A percentile compares a stretch with the other conserved stretches of the same genome.
These are phyloP conservation scores for Tolypocladium sp. DNA, from an alignment of 2,329 filamentous ascomycete genomes.

Conservation along the genomic window DNA sequence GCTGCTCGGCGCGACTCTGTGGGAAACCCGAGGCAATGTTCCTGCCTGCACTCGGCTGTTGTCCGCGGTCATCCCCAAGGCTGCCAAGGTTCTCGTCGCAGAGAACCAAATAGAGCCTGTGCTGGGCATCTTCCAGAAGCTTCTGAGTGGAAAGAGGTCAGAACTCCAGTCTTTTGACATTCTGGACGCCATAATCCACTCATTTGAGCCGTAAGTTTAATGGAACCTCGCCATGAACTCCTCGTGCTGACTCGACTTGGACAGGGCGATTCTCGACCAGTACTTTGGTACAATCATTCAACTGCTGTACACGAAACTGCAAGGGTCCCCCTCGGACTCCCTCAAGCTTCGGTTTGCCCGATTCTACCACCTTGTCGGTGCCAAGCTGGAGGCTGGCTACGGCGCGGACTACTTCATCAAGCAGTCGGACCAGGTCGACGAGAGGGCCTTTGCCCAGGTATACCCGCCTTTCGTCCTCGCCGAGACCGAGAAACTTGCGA, in stretches of 20 bases:
- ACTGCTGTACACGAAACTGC: slow-evolving; percentile 69
- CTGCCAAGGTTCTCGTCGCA: slow-evolving; percentile 60
- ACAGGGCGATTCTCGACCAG: slow-evolving; percentile 54
- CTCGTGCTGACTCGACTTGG: background rate
- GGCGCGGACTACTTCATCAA: slow-evolving; percentile 88
- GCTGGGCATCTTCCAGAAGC: slow-evolving; percentile 91
- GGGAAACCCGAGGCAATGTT: slow-evolving; percentile 89
- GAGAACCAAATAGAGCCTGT: slow-evolving; percentile 80
- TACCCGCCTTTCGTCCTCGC: slow-evolving; percentile 83
- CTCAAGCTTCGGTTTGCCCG: slow-evolving; percentile 82
- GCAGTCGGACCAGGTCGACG: slow-evolving; percentile 73
- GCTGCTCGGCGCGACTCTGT: slow-evolving; percentile 71
- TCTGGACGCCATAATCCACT: slow-evolving; percentile 67
- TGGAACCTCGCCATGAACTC: background rate
- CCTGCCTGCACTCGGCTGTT: slow-evolving; percentile 83
- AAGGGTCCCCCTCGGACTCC: slow-evolving; percentile 62
- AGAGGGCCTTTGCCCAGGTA: slow-evolving; percentile 70
- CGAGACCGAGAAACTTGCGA: slow-evolving; percentile 78
- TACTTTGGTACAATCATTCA: slow-evolving; percentile 76
- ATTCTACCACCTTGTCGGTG: slow-evolving; percentile 89
- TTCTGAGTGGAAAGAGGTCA: slow-evolving; percentile 72
- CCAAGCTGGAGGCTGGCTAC: slow-evolving; percentile 67
- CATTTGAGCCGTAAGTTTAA: slow-evolving; percentile 58
- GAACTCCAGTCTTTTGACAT: slow-evolving; percentile 86
- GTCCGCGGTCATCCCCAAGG: slow-evolving; percentile 73